Conservation (phyloP, 2,329 filamentous ascomycete genomes). For the Neofusicoccum sp. region DNA sequence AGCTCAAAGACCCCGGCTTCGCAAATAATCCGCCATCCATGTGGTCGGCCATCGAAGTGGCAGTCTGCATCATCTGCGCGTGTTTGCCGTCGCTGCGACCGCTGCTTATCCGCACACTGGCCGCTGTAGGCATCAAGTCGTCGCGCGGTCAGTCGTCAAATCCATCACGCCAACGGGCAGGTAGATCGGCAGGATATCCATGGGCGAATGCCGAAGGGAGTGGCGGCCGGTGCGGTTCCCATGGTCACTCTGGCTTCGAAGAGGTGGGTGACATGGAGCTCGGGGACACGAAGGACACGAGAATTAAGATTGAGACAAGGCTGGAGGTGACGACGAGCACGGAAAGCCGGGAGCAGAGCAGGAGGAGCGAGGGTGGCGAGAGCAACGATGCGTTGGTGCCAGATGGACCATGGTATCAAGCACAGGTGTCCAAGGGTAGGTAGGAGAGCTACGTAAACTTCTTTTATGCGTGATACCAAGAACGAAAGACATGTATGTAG, state of each 20-base stretch:
- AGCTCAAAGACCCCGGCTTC: neutral
- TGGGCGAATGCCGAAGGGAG: neutral
- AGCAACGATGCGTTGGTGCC: neutral
- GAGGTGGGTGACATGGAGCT: neutral
- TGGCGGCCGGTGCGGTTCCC: neutral
- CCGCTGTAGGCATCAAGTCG: slow-evolving; percentile 35
- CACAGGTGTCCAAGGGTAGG: neutral
- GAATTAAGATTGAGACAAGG: neutral
- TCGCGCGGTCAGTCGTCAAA: neutral
- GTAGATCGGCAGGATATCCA: neutral
- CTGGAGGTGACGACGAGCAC: neutral
- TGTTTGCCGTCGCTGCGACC: slow-evolving; percentile 17
- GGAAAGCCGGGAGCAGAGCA: neutral
- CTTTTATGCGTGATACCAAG: neutral
- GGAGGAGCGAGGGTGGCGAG: neutral
- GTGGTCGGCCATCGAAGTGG: neutral
- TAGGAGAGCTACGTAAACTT: neutral
- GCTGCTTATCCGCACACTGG: slow-evolving; percentile 16
- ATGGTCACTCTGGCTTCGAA: neutral
- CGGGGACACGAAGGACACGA: neutral
- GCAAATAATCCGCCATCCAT: neutral
- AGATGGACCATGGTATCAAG: neutral
- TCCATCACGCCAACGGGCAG: neutral
- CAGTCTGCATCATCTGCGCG: slow-evolving; percentile 26
- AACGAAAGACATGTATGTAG: neutral